Base-by-base conservation (phyloP, 805 yeast genomes). In the Candida alai region DNA sequence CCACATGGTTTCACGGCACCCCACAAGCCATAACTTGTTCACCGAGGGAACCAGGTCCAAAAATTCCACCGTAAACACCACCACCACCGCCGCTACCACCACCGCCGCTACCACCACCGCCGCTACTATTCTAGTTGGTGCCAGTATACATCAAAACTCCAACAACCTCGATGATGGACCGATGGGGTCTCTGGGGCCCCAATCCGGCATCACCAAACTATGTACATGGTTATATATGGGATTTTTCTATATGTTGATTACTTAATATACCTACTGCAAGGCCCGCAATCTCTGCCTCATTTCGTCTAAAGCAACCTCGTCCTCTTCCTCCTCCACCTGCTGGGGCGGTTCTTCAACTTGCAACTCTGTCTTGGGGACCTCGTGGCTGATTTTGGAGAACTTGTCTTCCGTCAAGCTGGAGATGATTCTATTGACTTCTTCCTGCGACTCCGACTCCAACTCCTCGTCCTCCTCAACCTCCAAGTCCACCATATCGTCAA, bases 201-300 rank as follows among this genome's bases (percentile, higher is more conserved):
- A n/a, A n/a, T n/a, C n/a, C n/a, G n/a, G n/a, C n/a, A n/a, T n/a
- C n/a, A n/a, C n/a, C n/a, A n/a, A n/a, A n/a, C n/a, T n/a, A n/a
- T n/a, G n/a, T n/a, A n/a, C n/a, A n/a, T n/a, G n/a, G n/a, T n/a
- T n/a, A n/a, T n/a, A n/a, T n/a, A n/a, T n/a, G n/a, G 17, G 15
- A 6, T 10, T 28, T 25, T 29, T 12, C 24, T 29, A 28, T 35
- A 18, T 24, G 21, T 15, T 34, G 36, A 50, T 32, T 12, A 19
- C 16, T 12, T 29, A 29, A 29, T 19, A 20, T 29, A n/a, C 27
- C 17, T 54, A 58, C 37, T 90, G 97, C 40, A 90, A 62, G 0
- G 96, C 97, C 48, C 71, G 79, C 30, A 90, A 68, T 39, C 97
- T 68, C 52, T 89, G 90, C 47, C 95, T 73, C 97, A 93, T 90